Evolutionary conservation across 179 eudicot species (phyloP).

Genomic region (Drosera spatulata): DNA sequence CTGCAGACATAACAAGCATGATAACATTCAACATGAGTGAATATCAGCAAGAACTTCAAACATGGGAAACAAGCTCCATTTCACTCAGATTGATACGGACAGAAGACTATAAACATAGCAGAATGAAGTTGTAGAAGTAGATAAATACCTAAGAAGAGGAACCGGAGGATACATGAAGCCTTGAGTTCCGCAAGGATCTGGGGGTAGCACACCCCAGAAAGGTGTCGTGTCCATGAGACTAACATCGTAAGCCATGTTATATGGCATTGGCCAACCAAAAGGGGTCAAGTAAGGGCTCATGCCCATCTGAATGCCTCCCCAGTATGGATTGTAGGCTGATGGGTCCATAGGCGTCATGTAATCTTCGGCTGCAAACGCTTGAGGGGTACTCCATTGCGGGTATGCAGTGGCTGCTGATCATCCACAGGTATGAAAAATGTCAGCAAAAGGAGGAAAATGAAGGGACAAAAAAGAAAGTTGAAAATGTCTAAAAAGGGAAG

Average conservation of each 20-base stretch:
- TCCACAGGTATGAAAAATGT: conserved; percentile 11
- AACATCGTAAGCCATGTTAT: conserved; percentile 58
- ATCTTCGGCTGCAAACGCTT: conserved; percentile 50
- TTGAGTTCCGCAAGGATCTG: conserved; percentile 55
- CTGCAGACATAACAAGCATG: too few species aligned
- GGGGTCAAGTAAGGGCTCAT: conserved; percentile 52
- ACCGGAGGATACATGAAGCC: conserved; percentile 53
- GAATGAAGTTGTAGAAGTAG: too few species aligned
- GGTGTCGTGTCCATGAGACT: conserved; percentile 68
- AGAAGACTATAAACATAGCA: too few species aligned
- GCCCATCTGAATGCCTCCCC: conserved; percentile 76
- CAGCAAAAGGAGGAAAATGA: conserved; percentile 38
- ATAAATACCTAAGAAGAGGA: too few species aligned
- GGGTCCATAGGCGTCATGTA: conserved; percentile 60
- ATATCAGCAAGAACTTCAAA: too few species aligned
- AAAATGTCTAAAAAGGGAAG: too few species aligned
- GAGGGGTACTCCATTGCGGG: conserved; percentile 69
- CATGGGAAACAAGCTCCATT: too few species aligned
- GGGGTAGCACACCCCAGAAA: conserved; percentile 50
- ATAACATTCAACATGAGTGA: too few species aligned
- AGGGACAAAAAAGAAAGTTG: neutral
- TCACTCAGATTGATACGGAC: too few species aligned
- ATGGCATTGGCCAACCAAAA: conserved; percentile 58
- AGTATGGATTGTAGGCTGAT: conserved; percentile 53
- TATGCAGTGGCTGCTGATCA: too few species aligned